Evolutionary conservation across 257 asterid species (phyloP).

Genomic region (Solanum appendiculatum): DNA sequence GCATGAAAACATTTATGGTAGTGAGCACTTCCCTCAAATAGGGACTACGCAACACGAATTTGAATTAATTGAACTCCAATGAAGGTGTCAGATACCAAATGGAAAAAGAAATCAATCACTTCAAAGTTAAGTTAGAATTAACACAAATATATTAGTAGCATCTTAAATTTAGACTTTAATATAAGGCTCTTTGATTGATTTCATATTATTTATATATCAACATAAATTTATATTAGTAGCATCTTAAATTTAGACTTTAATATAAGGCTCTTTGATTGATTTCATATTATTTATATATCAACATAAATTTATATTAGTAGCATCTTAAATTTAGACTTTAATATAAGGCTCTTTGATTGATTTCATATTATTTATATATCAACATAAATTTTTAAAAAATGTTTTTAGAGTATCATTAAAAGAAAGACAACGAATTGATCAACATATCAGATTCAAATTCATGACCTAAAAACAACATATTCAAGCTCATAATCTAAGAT

Average conservation of each 20-base stretch:
- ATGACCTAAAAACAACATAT: neutral
- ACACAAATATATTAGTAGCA: neutral
- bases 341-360: neutral
- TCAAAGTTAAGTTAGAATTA: neutral
- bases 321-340: neutral
- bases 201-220: neutral
- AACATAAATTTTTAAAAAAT: neutral
- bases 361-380: neutral
- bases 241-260: neutral
- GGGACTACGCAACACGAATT: too few relatives aligned
- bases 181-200: neutral
- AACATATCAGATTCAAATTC: too few relatives aligned
- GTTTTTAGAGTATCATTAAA: too few relatives aligned
- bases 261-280: neutral
- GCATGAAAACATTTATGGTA: rapidly evolving
- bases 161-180: neutral
- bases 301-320: neutral
- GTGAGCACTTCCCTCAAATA: too few relatives aligned
- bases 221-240: neutral
- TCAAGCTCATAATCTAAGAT: too few relatives aligned
- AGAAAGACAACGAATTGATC: too few relatives aligned
- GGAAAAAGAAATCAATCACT: neutral
- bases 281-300: neutral
- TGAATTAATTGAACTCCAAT: too few relatives aligned
- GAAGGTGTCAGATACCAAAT: too few relatives aligned